Evolutionary conservation across 495 filamentous ascomycete genomes (phyloP), one percentile per base, ranked within the genome.

Genomic region (Lepraria neglecta): DNA sequence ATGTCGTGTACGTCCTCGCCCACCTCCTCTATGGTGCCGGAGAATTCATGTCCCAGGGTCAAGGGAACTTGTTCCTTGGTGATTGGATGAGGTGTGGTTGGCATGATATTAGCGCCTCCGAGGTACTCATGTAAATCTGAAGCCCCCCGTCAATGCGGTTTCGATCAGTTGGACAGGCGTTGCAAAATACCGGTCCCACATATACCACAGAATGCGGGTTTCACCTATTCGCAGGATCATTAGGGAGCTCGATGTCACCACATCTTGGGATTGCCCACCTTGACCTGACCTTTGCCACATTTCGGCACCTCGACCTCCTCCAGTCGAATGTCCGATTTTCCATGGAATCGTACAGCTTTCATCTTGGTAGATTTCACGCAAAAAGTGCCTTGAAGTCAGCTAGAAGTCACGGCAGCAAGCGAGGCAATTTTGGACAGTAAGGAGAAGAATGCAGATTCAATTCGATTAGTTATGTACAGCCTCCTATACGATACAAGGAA

Each of bases 1-100:
- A 81, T 72, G 24, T 73, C 72, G 6, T 71, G 70, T 5, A 87
- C 77, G 4, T 72, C 79, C 2, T 72, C 68, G 14, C 84, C 84
- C 5, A 85, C 69, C 64, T 86, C 84, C 55, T 84, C 77, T 19
- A 87, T 72, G 0, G 72, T 75, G 6, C 83, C 84, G 45, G 75
- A 78, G 69, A 87, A 84, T 60, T 86, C 84, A 64, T 87, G 84
- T 21, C 85, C 85, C 33, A 86, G 73, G 0, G 80, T 82, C 7
- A 84, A 67, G 4, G 84, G 84, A 12, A 82, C 73, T 38, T 73
- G 73, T 56, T 78, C 78, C 31, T 78, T 76, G 6, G 84, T 86
- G 42, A 86, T 73, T 0, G 79, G 78, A 68, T 87, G 84, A 30
- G 64, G 28, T 14, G 68, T 72, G 10, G 71, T 74, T 6, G 83